Percentiles rank a stretch among this genome's conserved stretches.
Evolutionary conservation across 2,329 filamentous ascomycete genomes (phyloP).

Genomic region (Plenodomus lindquistii): DNA sequence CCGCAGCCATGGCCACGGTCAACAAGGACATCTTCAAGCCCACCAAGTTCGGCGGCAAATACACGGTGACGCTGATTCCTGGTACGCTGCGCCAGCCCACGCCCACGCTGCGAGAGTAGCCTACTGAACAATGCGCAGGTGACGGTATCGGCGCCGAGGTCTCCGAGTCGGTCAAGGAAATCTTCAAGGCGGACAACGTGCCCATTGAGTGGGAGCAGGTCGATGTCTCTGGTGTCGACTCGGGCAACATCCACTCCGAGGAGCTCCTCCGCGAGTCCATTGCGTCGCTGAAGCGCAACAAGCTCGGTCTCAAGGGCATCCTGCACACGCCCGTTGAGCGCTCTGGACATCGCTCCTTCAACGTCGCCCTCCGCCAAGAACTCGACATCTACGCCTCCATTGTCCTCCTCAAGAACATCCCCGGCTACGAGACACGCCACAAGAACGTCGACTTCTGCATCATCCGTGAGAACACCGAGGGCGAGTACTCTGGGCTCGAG

Average conservation of each 20-base stretch:
- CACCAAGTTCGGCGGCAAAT: conserved; percentile 98
- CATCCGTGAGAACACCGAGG: conserved; percentile 99
- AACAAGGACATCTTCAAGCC: conserved; percentile 98
- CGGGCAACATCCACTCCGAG: conserved; percentile 84
- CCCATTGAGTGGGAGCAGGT: conserved; percentile 99
- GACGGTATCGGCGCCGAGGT: conserved; percentile 98
- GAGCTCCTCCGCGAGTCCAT: conserved; percentile 95
- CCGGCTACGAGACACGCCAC: conserved; percentile 96
- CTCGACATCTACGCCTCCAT: conserved; percentile 99
- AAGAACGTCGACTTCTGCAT: conserved; percentile 97
- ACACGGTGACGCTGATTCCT: conserved; percentile 97
- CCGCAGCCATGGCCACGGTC: conserved; percentile 61
- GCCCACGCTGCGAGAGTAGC: conserved; percentile 3
- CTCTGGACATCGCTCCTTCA: conserved; percentile 98
- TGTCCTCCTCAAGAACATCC: conserved; percentile 98
- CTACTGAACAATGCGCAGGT: conserved; percentile 51
- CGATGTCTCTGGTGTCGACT: conserved; percentile 88
- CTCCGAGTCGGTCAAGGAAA: conserved; percentile 95
- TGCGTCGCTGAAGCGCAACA: conserved; percentile 94
- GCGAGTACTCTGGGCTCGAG: conserved; percentile 98
- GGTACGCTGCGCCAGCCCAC: conserved; percentile 57
- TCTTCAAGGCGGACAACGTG: conserved; percentile 99
- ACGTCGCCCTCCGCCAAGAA: conserved; percentile 97
- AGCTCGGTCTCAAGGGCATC: conserved; percentile 98
- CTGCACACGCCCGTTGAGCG: conserved; percentile 96